Evolutionary conservation across 352 stramenopile genomes (phyloP).

Genomic region (Phytophthora ramorum): DNA sequence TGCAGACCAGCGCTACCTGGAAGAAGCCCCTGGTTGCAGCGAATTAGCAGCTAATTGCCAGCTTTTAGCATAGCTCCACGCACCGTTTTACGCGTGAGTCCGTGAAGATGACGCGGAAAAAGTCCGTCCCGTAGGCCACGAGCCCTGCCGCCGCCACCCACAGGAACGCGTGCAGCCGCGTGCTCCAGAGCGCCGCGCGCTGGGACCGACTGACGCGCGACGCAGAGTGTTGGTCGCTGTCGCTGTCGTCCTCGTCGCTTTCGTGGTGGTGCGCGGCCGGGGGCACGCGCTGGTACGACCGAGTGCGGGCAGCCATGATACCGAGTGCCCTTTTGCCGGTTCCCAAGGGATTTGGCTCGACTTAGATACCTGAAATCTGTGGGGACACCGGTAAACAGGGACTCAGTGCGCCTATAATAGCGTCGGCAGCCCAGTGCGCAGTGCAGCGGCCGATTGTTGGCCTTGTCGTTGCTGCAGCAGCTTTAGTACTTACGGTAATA

Average conservation of each 20-base stretch:
- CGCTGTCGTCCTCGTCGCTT: slow-evolving; percentile 44
- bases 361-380: too few relatives aligned
- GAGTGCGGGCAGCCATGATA: slow-evolving; percentile 43
- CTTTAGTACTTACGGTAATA: too few relatives aligned
- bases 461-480: too few relatives aligned
- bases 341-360: too few relatives aligned
- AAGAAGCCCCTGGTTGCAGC: slow-evolving; percentile 71
- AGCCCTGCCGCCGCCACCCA: slow-evolving; percentile 67
- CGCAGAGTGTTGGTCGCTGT: slow-evolving; percentile 37
- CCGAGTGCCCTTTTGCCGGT: slow-evolving; percentile 3
- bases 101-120: slow-evolving; percentile 73
- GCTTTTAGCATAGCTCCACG: neutral
- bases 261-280: slow-evolving; percentile 47
- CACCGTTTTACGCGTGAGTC: slow-evolving; percentile 60
- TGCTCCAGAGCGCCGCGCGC: slow-evolving; percentile 68
- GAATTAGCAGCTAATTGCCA: slow-evolving; percentile 4
- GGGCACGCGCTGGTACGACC: slow-evolving; percentile 54
- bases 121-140: slow-evolving; percentile 71
- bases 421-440: too few relatives aligned
- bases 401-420: too few relatives aligned
- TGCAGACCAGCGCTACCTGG: slow-evolving; percentile 77
- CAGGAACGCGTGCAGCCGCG: slow-evolving; percentile 74
- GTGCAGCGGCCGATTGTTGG: too few relatives aligned
- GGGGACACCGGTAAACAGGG: too few relatives aligned
- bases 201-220: slow-evolving; percentile 41